Conservation (phyloP, 345 rosid species). For the Geranium brycei region DNA sequence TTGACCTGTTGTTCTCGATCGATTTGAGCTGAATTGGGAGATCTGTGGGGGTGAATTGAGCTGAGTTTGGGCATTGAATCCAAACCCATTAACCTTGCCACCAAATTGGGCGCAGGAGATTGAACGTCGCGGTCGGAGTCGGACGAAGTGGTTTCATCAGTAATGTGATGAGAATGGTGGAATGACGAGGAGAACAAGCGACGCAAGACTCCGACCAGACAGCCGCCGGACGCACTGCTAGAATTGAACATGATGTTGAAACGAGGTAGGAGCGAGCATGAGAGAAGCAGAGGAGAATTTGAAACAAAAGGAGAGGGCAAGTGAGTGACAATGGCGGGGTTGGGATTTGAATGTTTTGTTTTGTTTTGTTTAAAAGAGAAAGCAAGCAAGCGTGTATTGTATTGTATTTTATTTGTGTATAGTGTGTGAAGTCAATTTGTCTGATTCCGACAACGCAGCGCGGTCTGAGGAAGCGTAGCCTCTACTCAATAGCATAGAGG, state of each 20-base stretch:
- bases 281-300: conserved; percentile 8
- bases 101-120: conserved; percentile 31
- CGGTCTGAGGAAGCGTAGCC: too few relatives aligned
- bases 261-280: conserved; percentile 27
- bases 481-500: too few relatives aligned
- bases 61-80: conserved; percentile 22
- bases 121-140: not conserved
- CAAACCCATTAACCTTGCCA: conserved; percentile 81
- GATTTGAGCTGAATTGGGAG: conserved; percentile 18
- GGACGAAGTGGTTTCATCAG: conserved; percentile 18
- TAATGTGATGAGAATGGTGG: conserved; percentile 38
- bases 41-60: not conserved
- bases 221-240: conserved; percentile 26
- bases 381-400: not conserved
- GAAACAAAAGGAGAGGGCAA: not conserved
- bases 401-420: too few relatives aligned
- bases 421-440: not conserved
- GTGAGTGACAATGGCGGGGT: not conserved
- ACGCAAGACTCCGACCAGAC: conserved; percentile 40
- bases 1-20: conserved; percentile 17
- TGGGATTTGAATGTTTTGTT: not conserved
- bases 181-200: conserved; percentile 45
- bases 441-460: too few relatives aligned
- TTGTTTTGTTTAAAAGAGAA: too few relatives aligned
- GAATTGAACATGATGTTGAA: conserved; percentile 21